Evolutionary conservation across 2,329 filamentous ascomycete species (phyloP).

Genomic region (Diaporthe citriasiana): DNA sequence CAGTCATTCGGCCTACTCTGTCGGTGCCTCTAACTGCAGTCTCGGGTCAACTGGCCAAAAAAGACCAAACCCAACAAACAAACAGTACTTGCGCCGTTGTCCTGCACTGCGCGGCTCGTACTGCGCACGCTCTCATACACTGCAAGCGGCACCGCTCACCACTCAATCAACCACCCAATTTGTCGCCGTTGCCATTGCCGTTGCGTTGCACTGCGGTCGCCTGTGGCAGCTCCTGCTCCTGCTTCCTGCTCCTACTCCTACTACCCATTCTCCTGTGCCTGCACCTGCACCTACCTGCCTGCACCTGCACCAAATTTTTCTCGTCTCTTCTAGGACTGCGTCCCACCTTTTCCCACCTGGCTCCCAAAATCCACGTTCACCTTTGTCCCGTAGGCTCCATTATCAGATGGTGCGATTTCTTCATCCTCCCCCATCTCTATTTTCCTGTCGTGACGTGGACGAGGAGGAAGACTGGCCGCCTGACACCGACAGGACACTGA

Average conservation of each 20-base stretch:
- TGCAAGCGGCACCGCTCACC: conserved; percentile 21
- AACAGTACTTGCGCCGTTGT: conserved; percentile 17
- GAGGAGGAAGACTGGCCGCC: conserved; percentile 43
- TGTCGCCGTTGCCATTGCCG: background rate
- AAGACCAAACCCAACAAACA: background rate
- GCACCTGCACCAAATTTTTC: conserved; percentile 33
- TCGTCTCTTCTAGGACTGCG: conserved; percentile 37
- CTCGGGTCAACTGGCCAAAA: conserved; percentile 5
- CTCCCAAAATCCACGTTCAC: conserved; percentile 32
- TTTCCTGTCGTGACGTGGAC: conserved; percentile 42
- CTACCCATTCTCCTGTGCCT: conserved; percentile 10
- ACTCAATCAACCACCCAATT: background rate
- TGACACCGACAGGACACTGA: conserved; percentile 34
- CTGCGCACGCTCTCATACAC: background rate
- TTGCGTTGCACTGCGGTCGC: conserved; percentile 3
- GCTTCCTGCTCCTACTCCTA: background rate
- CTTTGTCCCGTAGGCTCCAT: conserved; percentile 39
- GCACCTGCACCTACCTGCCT: background rate
- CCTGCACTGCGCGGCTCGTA: conserved; percentile 11
- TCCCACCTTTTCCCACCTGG: conserved; percentile 34
- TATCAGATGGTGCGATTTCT: conserved; percentile 43
- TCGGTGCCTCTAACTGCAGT: conserved; percentile 23
- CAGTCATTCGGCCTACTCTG: conserved; percentile 21
- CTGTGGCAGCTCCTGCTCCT: background rate
- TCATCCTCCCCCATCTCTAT: conserved; percentile 38